Evolutionary conservation across 169 alveolate species (phyloP).

Genomic region (Cystoisospora suis): DNA sequence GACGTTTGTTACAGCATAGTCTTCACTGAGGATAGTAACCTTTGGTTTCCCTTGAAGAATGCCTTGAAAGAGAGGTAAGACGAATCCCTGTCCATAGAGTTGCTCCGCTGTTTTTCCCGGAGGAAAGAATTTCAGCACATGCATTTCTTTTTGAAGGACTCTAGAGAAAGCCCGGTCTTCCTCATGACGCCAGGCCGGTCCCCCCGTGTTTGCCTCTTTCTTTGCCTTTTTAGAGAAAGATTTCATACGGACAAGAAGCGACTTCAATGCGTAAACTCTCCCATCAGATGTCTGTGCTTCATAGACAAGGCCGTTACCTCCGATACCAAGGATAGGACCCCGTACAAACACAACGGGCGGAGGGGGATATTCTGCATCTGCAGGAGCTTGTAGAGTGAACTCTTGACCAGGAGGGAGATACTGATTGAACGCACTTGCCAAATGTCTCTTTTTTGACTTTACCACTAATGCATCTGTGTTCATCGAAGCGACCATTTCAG

Average conservation of each 20-base stretch:
- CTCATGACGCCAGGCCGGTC: neutral
- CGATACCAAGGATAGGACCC: conserved; percentile 2
- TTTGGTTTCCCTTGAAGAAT: neutral
- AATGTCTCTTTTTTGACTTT: neutral
- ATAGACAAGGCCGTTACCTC: conserved; percentile 5
- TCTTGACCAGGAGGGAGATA: neutral
- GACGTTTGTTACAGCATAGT: neutral
- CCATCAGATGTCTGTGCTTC: neutral
- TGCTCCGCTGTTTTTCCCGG: neutral
- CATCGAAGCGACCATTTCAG: neutral
- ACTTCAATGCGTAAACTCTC: neutral
- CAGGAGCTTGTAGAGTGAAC: neutral
- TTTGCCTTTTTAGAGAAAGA: no score
- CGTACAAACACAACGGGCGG: neutral
- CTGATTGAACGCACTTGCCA: neutral
- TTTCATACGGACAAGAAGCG: neutral
- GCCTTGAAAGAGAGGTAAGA: neutral
- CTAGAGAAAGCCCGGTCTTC: neutral
- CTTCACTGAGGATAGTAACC: neutral
- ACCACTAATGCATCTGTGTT: neutral
- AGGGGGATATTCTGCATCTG: neutral
- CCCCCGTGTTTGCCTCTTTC: neutral
- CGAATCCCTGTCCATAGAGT: neutral
- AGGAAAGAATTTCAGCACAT: neutral
- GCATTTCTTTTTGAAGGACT: conserved; percentile 17